Base-by-base conservation (phyloP, 345 rosid genomes). In the Ailanthus altissimus region DNA sequence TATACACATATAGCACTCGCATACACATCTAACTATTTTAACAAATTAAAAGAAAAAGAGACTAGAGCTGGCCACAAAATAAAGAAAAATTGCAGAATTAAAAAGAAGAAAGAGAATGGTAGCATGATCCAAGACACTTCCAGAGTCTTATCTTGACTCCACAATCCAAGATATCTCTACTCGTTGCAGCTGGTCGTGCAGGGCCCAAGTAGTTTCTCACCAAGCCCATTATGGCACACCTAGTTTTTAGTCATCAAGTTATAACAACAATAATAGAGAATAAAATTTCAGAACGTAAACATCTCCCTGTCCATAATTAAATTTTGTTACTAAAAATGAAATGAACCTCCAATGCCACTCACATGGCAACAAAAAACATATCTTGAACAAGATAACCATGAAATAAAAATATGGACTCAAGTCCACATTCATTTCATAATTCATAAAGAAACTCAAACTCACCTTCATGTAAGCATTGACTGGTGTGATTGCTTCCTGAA, bases 381-480 rank as follows among this genome's bases (percentile, higher is more conserved):
- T 8, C 8, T 2, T 56, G 4, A 20, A 21, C 21, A 64, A 0
- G 10, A 64, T 58, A 26, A 23, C 2, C n/a, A 70, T 11, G 3
- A 77, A 8, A 43, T 20, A 67, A 25, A 18, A 53, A 51, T 32
- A 32, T n/a, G 38, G 38, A 32, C 38, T 32, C 38, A 3, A 32
- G 38, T 32, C 38, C 32, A 40, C 6, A 49, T 13, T 8, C 56
- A 14, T 32, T 51, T 20, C 43, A 26, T 23, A 25, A 9, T 47
- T 28, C 12, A 32, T 61, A 45, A 57, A 45, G 38, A 36, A 76
- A 40, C 70, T 73, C 15, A 71, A 47, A 58, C 75, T 78, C 57
- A 87, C 99, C 91, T 94, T 94, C 75, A 86, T 87, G 81, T 91
- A 89, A 21, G 98, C 98, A 85, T 74, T 79, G 57, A 94, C 97